Evolutionary conservation across 1,139 yeast species (phyloP).

Genomic region (Candida albicans): DNA sequence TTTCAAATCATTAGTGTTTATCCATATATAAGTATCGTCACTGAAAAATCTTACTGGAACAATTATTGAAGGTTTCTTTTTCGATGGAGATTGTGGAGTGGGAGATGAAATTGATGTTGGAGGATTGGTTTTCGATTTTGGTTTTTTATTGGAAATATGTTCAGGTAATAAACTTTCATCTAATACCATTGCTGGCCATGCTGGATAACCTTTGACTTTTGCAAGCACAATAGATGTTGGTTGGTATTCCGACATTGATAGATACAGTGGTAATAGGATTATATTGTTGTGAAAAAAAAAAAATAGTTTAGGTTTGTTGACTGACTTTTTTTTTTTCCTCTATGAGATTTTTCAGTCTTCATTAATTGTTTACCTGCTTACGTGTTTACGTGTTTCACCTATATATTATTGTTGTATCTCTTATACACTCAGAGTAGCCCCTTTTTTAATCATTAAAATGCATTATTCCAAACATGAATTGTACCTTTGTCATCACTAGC

Average conservation of each 20-base stretch:
- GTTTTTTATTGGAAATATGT: conserved; percentile 47
- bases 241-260: conserved; percentile 8
- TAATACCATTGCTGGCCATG: conserved; percentile 83
- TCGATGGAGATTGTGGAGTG: conserved; percentile 19
- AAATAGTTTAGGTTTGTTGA: neutral
- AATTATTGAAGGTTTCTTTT: conserved; percentile 20
- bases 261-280: no score
- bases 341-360: neutral
- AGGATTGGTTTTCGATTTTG: conserved; percentile 31
- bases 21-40: conserved; percentile 70
- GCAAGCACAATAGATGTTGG: conserved; percentile 58
- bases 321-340: neutral
- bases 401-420: no score
- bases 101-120: conserved; percentile 18
- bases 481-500: conserved; percentile 22
- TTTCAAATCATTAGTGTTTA: conserved; percentile 44
- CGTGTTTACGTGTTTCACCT: no score
- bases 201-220: conserved; percentile 74
- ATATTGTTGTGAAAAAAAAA: neutral
- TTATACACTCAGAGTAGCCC: no score
- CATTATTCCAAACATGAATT: conserved; percentile 25
- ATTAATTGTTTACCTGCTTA: neutral
- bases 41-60: conserved; percentile 60
- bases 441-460: neutral
- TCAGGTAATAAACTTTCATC: conserved; percentile 58